A percentile compares a stretch with the other conserved stretches of the same genome.
Conservation (phyloP, 345 rosid species). For the Clausena lansium region DNA sequence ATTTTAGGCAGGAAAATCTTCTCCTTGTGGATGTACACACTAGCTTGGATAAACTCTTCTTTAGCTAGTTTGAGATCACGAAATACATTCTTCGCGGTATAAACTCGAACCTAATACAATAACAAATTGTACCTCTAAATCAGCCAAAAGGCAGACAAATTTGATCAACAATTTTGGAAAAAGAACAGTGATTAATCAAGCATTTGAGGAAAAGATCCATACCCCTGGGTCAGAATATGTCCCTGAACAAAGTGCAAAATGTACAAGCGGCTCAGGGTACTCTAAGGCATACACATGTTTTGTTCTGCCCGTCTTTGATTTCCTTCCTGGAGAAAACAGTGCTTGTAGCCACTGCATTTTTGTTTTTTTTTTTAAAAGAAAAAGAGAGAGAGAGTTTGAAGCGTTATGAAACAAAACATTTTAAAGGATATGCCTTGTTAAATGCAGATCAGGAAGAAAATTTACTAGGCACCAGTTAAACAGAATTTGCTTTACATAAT, state of each 20-base stretch:
- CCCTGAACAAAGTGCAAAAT: conserved; percentile 79
- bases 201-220: conserved; percentile 16
- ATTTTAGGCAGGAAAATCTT: conserved; percentile 68
- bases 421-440: not conserved
- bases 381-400: too few relatives aligned
- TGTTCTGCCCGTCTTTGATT: conserved; percentile 42
- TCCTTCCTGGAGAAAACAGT: conserved; percentile 75
- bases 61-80: conserved; percentile 58
- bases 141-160: not conserved
- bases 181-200: not conserved
- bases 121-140: not conserved
- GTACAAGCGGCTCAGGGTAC: conserved; percentile 79
- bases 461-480: not conserved
- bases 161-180: not conserved
- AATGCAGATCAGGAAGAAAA: conserved; percentile 4
- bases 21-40: conserved; percentile 56
- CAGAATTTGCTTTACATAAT: not conserved
- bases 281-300: conserved; percentile 72
- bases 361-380: not conserved
- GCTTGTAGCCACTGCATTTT: conserved; percentile 72
- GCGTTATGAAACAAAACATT: not conserved
- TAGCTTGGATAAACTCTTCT: conserved; percentile 58
- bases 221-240: conserved; percentile 74
- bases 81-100: conserved; percentile 58
- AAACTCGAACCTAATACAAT: conserved; percentile 56